Evolutionary conservation across 1,139 yeast species (phyloP), one percentile per base, ranked within the genome.

Genomic region (Nakaseomyces sp.): DNA sequence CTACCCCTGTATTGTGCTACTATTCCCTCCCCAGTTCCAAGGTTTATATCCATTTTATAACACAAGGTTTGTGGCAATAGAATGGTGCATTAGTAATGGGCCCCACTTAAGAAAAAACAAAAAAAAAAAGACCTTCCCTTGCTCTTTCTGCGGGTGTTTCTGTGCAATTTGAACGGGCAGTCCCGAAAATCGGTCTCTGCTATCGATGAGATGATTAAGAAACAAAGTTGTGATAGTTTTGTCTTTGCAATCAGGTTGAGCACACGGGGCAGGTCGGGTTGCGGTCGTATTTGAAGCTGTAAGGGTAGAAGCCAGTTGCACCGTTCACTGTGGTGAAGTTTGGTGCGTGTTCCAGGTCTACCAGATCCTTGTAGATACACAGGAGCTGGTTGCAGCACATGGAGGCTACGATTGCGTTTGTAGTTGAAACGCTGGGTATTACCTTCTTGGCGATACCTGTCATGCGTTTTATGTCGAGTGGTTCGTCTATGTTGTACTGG

Each of bases 381-480:
- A 87, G 76, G 1, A 85, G 88, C 60, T 89, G 96, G 54, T 83
- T 84, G 57, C 95, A 85, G 61, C 96, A 86, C 12, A 88, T 74
- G 0, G 95, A 96, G 2, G 97, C 96, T 37, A 91, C 77, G 29
- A 91, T 74, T 2, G 97, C 95, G 61, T 91, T 91, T 1, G 97
- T 89, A 1, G 95, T 82, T 1, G 96, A 95, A 45, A 89, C 85
- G 1, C 96, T 91, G 0, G 98, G 98, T 19, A 91, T 83, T 50
- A 91, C 88, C 56, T 83, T 83, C 63, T 91, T 91, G 42, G 88
- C 88, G 39, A 91, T 94, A 0, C 97, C 97, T 45, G 86, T 72
- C 0, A 95, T 81, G 44, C 84, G 70, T 43, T 73, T 68, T 49
- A 76, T 73, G 0, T 93, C 82, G 13, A 91, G 86, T 0, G 93